Conservation (phyloP, 2,329 filamentous ascomycete genomes). For the Aspergillus floridensis region DNA sequence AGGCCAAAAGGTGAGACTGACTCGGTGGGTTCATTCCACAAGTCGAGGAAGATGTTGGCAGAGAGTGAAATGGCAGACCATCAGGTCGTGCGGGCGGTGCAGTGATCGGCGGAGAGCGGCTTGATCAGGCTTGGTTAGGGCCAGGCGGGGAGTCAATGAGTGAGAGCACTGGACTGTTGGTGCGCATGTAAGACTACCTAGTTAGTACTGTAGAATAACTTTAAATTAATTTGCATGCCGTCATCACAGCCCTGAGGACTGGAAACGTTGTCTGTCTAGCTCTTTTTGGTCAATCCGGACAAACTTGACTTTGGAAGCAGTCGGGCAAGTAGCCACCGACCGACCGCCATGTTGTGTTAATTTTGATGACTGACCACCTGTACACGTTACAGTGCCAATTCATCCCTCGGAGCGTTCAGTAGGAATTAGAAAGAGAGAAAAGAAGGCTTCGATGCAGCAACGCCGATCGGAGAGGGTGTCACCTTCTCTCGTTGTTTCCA, state of each 20-base stretch:
- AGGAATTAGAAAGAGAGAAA: not conserved
- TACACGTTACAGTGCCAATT: not conserved
- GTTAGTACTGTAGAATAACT: too few species aligned
- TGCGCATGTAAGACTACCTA: too few species aligned
- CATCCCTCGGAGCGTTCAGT: not conserved
- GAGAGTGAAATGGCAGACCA: too few species aligned
- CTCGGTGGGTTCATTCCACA: too few species aligned
- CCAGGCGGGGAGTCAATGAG: not conserved
- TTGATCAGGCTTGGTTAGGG: not conserved
- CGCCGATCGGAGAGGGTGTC: not conserved
- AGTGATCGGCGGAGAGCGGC: not conserved
- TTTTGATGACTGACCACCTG: too few species aligned
- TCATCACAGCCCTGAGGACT: not conserved
- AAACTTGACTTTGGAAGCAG: not conserved
- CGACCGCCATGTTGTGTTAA: too few species aligned
- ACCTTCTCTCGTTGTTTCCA: not conserved
- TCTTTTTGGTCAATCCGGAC: not conserved
- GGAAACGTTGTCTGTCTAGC: not conserved
- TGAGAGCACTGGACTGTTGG: too few species aligned
- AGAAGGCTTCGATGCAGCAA: slow-evolving; percentile 1
- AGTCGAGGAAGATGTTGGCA: not conserved
- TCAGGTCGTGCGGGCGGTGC: not conserved
- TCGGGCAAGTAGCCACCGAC: too few species aligned
- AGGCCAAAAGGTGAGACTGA: too few species aligned
- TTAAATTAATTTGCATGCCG: not conserved